A percentile compares a stretch with the other conserved stretches of the same genome.
Conservation (phyloP, 176 grass and related monocot species). For the Aegilops tauschii region DNA sequence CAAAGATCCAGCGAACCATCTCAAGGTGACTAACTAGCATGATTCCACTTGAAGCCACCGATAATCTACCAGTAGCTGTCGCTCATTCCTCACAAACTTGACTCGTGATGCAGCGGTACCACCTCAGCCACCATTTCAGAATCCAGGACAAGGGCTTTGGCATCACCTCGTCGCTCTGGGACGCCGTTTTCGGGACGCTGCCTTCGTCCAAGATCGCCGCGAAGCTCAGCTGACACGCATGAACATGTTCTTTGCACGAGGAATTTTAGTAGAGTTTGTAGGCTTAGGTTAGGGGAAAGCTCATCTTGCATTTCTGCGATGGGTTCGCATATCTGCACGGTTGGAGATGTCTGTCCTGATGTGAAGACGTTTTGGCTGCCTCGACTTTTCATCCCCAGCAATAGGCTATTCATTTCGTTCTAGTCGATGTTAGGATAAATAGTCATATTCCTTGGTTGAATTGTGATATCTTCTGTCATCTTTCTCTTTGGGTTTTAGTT, state of each 20-base stretch:
- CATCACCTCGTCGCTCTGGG: slow-evolving; percentile 89
- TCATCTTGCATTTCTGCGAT: slow-evolving; percentile 10
- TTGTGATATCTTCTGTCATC: neutral
- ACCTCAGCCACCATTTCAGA: slow-evolving; percentile 93
- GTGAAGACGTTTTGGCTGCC: slow-evolving; percentile 26
- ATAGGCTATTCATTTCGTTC: neutral
- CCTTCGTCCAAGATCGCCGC: slow-evolving; percentile 36
- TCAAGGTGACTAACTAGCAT: slow-evolving; percentile 55
- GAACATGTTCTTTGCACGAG: slow-evolving; percentile 25
- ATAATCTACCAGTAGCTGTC: slow-evolving; percentile 2
- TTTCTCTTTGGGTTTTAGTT: neutral
- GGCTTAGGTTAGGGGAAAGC: slow-evolving; percentile 41
- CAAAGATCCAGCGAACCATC: slow-evolving; percentile 59
- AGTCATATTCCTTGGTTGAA: neutral
- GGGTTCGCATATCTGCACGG: slow-evolving; percentile 5
- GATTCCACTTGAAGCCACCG: neutral
- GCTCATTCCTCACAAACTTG: neutral
- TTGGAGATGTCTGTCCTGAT: slow-evolving; percentile 25
- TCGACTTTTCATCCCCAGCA: neutral
- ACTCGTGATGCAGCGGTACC: slow-evolving; percentile 56
- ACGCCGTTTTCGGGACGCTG: slow-evolving; percentile 69
- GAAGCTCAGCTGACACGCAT: slow-evolving; percentile 39
- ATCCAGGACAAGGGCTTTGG: slow-evolving; percentile 87
- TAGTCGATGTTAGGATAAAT: neutral
- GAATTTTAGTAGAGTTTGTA: slow-evolving; percentile 42